These are phyloP conservation scores for Alliaria petiolata DNA, from an alignment of 345 rosid species.

Conservation along the genomic window DNA sequence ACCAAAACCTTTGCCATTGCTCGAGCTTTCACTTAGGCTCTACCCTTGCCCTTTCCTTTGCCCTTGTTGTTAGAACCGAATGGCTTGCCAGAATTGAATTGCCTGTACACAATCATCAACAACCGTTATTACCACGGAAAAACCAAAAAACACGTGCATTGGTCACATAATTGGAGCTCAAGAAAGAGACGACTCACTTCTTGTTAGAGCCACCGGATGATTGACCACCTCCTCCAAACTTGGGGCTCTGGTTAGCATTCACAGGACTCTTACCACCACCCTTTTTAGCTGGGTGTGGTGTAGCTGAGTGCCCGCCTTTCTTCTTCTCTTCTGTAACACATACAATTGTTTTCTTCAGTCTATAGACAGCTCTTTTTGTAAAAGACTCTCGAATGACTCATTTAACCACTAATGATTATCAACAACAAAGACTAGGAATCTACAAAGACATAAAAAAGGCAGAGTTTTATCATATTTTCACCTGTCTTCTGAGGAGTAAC, in stretches of 20 bases:
- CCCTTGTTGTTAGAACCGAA: slow-evolving; percentile 20
- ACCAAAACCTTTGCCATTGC: neutral
- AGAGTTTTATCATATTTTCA: slow-evolving; percentile 4
- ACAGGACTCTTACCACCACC: slow-evolving; percentile 45
- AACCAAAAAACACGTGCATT: neutral
- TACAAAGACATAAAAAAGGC: neutral
- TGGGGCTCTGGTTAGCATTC: slow-evolving; percentile 49
- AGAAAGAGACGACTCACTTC: slow-evolving; percentile 43
- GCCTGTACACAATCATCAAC: slow-evolving; percentile 22
- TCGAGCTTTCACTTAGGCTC: slow-evolving; percentile 12
- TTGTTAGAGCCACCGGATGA: slow-evolving; percentile 60
- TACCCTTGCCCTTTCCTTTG: slow-evolving; percentile 29
- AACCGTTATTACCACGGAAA: neutral
- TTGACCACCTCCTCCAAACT: slow-evolving; percentile 70
- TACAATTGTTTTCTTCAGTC: too few species aligned
- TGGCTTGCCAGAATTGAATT: too few species aligned
- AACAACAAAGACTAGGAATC: neutral
- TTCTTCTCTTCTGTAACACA: slow-evolving; percentile 65
- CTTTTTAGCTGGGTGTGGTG: slow-evolving; percentile 83
- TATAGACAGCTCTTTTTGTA: too few species aligned
- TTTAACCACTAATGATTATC: neutral
- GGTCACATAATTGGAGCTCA: neutral
- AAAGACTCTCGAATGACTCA: neutral
- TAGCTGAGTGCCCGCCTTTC: slow-evolving; percentile 62
- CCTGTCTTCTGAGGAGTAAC: slow-evolving; percentile 59